phyloP scores from a whole-genome alignment of 2,329 filamentous ascomycete genomes.

The Pestalotiopsis sp. region DNA sequence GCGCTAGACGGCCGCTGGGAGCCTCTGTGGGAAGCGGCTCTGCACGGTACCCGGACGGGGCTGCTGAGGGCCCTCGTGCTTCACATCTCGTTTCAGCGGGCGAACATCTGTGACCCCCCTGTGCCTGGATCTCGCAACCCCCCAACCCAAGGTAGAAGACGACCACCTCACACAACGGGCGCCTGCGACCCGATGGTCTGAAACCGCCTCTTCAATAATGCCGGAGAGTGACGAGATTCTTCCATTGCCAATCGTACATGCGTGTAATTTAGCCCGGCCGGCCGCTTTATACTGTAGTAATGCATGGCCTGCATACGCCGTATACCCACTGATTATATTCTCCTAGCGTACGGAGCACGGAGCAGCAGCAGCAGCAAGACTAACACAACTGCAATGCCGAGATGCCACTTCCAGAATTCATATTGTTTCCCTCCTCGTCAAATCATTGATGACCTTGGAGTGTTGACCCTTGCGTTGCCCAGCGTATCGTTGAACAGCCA shows the following conservation, averaged over 20 bases:
- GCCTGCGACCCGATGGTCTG: constrained; percentile 26
- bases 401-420: neutral
- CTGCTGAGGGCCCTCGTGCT: constrained; percentile 22
- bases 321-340: too few species aligned
- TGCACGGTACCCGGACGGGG: constrained; percentile 3
- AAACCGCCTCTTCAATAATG: constrained; percentile 25
- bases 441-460: neutral
- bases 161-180: constrained; percentile 22
- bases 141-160: neutral
- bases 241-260: neutral
- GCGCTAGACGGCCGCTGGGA: too few species aligned
- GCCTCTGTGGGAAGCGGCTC: neutral
- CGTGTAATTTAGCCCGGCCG: neutral
- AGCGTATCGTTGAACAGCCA: neutral
- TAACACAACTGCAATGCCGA: neutral
- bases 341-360: too few species aligned
- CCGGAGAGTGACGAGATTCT: constrained; percentile 14
- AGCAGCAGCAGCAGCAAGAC: too few species aligned
- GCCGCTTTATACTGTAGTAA: neutral
- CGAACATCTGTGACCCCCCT: neutral
- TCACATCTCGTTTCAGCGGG: constrained; percentile 30
- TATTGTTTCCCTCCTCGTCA: neutral
- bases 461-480: neutral
- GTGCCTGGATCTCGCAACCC: constrained; percentile 1
- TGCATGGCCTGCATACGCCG: neutral